phyloP scores from a whole-genome alignment of 2,329 filamentous ascomycete genomes.

The Pseudogymnoascus sp. region DNA sequence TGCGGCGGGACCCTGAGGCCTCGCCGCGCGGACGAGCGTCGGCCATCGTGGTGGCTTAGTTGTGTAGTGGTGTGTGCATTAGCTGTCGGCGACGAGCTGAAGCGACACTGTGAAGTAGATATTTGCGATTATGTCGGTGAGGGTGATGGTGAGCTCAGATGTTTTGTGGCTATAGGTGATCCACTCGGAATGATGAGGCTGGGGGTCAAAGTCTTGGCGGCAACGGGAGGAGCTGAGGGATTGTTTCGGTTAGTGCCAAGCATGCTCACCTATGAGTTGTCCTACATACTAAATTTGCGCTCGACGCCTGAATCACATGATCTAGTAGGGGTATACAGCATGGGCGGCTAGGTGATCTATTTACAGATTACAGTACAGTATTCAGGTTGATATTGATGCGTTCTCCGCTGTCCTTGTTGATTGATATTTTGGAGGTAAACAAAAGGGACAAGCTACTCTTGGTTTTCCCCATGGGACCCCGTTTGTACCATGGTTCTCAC shows the following conservation, averaged over 20 bases:
- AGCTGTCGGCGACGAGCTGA: not conserved
- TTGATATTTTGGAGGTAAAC: not conserved
- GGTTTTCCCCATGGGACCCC: not conserved
- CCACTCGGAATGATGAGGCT: conserved; percentile 1
- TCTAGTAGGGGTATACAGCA: not conserved
- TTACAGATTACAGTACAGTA: not conserved
- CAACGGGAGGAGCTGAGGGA: conserved; percentile 2
- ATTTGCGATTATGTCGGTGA: not conserved
- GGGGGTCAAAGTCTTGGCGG: not conserved
- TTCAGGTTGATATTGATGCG: not conserved
- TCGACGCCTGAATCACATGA: conserved; percentile 5
- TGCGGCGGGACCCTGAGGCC: not conserved
- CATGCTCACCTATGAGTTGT: not conserved
- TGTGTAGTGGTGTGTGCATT: conserved; percentile 2
- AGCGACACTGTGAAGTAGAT: not conserved
- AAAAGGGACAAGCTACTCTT: not conserved
- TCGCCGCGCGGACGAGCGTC: not conserved
- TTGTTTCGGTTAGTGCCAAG: conserved; percentile 2
- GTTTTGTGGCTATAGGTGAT: not conserved
- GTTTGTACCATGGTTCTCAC: conserved; percentile 1
- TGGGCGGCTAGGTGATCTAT: not conserved
- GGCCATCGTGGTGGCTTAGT: conserved; percentile 4
- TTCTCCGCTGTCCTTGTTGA: not conserved
- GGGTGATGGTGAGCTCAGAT: not conserved
- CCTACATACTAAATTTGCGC: not conserved